Evolutionary conservation across 75 land plant species (phyloP).

Genomic region (Picea glauca): DNA sequence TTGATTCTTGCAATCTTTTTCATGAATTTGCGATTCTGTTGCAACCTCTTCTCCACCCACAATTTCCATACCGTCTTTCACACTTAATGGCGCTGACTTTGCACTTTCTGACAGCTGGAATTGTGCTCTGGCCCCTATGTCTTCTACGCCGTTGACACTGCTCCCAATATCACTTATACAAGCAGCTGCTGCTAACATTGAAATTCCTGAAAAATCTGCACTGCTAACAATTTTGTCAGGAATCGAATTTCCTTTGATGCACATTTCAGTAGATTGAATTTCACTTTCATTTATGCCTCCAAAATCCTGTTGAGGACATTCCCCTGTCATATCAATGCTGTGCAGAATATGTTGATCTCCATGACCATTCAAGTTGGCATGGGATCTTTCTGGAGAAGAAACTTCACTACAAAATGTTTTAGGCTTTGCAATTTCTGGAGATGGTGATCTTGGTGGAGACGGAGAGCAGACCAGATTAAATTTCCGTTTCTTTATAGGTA

Average conservation of each 20-base stretch:
- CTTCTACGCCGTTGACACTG: not conserved
- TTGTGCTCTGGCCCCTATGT: not conserved
- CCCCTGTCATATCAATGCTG: not conserved
- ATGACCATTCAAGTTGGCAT: not conserved
- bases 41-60: not conserved
- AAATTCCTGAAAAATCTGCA: conserved; percentile 41
- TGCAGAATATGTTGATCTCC: not conserved
- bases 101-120: no score
- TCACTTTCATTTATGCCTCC: not conserved
- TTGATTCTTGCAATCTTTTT: not conserved
- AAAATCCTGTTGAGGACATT: not conserved
- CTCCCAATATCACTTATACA: conserved; percentile 19
- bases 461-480: not conserved
- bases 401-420: not conserved
- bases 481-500: conserved; percentile 56
- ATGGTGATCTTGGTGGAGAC: conserved; percentile 28
- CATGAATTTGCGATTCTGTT: not conserved
- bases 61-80: not conserved
- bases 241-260: not conserved
- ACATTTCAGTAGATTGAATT: not conserved
- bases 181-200: conserved; percentile 46
- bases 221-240: not conserved
- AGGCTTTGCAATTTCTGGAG: conserved; percentile 7
- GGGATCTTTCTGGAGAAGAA: not conserved
- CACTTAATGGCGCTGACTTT: not conserved